These are phyloP conservation scores for Eucalyptus cloeziana DNA, from an alignment of 345 rosid genomes.

Conservation along the genomic window DNA sequence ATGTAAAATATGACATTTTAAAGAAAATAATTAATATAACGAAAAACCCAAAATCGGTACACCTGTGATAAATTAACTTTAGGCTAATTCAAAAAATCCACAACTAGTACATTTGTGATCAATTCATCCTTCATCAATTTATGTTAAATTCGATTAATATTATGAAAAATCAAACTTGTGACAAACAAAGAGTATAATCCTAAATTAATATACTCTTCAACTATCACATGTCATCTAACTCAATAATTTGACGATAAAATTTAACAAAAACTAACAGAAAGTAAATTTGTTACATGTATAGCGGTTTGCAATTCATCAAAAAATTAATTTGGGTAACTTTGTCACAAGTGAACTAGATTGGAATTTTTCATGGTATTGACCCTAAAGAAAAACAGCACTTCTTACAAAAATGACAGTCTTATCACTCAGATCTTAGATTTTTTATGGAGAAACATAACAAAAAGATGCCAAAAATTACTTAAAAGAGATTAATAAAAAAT, in stretches of 20 bases:
- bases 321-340: no score
- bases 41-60: accelerated
- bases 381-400: background rate
- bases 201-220: accelerated
- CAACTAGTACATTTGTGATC: no score
- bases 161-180: no score
- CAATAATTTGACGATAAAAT: no score
- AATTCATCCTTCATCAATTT: no score
- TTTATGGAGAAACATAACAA: background rate
- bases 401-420: background rate
- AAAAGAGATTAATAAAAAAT: no score
- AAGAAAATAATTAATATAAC: background rate
- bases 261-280: no score
- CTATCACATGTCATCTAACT: accelerated
- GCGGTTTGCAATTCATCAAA: accelerated
- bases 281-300: no score
- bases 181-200: no score
- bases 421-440: background rate
- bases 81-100: no score
- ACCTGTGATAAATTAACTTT: accelerated
- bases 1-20: background rate
- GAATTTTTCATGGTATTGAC: no score
- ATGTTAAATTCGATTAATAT: accelerated
- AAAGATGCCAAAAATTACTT: background rate
- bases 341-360: accelerated